phyloP scores from a whole-genome alignment of 1,284 basidiomycete genomes.

The Chondrostereum purpureum region DNA sequence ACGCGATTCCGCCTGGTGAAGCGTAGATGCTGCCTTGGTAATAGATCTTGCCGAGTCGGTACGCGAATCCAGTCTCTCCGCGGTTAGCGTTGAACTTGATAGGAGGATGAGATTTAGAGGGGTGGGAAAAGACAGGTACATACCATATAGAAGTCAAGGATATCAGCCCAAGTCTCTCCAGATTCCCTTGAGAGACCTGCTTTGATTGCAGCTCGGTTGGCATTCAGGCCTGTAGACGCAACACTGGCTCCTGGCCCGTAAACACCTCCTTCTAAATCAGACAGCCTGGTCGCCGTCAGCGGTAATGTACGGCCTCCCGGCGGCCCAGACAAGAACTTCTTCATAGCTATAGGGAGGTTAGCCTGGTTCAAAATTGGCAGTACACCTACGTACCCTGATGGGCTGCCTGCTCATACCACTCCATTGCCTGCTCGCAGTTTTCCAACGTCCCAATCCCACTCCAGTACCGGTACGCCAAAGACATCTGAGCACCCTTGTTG shows the following conservation, averaged over 20 bases:
- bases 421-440: conserved; percentile 73
- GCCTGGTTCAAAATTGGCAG: no score
- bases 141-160: conserved; percentile 86
- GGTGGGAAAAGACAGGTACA: conserved; percentile 15
- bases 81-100: conserved; percentile 85
- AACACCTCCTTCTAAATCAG: conserved; percentile 86
- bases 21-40: conserved; percentile 88
- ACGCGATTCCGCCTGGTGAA: conserved; percentile 65
- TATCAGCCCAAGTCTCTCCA: conserved; percentile 88
- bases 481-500: conserved; percentile 85
- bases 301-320: conserved; percentile 88
- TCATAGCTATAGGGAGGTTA: conserved; percentile 45
- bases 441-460: conserved; percentile 89
- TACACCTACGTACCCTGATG: conserved; percentile 55
- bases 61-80: conserved; percentile 80
- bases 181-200: conserved; percentile 76
- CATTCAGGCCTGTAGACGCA: conserved; percentile 76
- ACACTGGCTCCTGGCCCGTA: conserved; percentile 93
- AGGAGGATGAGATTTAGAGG: conserved; percentile 9
- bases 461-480: conserved; percentile 93
- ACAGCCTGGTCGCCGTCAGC: conserved; percentile 75
- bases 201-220: conserved; percentile 70
- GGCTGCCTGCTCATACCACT: conserved; percentile 85
- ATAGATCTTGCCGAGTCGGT: conserved; percentile 86
- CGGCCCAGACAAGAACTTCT: conserved; percentile 83